phyloP scores from a whole-genome alignment of 2,329 filamentous ascomycete species.

The Cordyceps tenuipes region DNA sequence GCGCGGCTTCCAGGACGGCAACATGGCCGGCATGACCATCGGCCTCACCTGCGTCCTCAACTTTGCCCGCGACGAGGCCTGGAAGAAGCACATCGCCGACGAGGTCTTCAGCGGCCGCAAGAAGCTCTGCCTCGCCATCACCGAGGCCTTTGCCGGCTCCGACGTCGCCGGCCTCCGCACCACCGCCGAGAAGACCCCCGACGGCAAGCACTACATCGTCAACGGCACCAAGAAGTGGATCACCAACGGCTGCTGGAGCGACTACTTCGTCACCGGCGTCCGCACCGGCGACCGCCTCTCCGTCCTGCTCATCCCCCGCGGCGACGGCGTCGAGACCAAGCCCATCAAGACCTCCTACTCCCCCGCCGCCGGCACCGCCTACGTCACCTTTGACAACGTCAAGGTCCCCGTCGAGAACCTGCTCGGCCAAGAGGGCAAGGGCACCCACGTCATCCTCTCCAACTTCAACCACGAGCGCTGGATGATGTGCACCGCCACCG shows the following conservation, averaged over 20 bases:
- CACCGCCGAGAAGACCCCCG: slow-evolving; percentile 66
- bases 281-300: slow-evolving; percentile 71
- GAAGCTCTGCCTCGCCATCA: slow-evolving; percentile 83
- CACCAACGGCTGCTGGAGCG: slow-evolving; percentile 69
- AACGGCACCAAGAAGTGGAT: slow-evolving; percentile 82
- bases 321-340: slow-evolving; percentile 67
- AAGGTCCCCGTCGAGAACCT: slow-evolving; percentile 74
- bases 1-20: slow-evolving; percentile 77
- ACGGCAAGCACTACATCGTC: slow-evolving; percentile 64
- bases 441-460: slow-evolving; percentile 72
- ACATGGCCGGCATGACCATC: slow-evolving; percentile 81
- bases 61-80: slow-evolving; percentile 60
- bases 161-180: slow-evolving; percentile 76
- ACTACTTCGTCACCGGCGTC: slow-evolving; percentile 78
- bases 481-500: slow-evolving; percentile 61
- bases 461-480: slow-evolving; percentile 88
- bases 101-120: slow-evolving; percentile 74
- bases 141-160: slow-evolving; percentile 74
- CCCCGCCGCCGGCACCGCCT: slow-evolving; percentile 67
- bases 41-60: slow-evolving; percentile 71
- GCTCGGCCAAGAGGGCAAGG: slow-evolving; percentile 75
- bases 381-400: slow-evolving; percentile 76
- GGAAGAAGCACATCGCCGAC: slow-evolving; percentile 58
- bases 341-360: slow-evolving; percentile 78
- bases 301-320: slow-evolving; percentile 66